Evolutionary conservation across 805 yeast genomes (phyloP), one percentile per base, ranked within the genome.

Genomic region (Ogataea chonburiensis): DNA sequence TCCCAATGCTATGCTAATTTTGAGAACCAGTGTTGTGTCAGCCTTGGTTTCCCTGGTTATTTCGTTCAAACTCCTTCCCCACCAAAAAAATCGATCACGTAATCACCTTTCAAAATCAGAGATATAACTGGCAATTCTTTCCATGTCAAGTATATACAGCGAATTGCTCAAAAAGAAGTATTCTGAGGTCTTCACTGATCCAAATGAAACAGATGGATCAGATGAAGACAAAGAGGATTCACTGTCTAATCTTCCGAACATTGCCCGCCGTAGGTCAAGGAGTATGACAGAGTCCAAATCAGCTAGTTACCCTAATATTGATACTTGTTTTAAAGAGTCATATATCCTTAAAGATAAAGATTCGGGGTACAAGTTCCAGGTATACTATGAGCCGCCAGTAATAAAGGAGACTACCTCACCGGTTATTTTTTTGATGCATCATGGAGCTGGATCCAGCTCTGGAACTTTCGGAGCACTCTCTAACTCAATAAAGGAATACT

Each of bases 361-460:
- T 0, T 21, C 54, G 1, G 62, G 63, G 0, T 58, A 61, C 24
- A 29, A 40, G 5, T 75, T 79, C 53, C 74, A 79, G 40, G 73
- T 78, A 0, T 85, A 79, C 55, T 84, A 68, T 47, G 66, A 75
- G 0, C 89, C 95, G 0, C 23, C 36, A 7, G 24, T 13, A 5
- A 22, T 28, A 6, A 36, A 48, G 0, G 42, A 50, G 1, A 50
- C 53, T 0, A n/a, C 9, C 3, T 55, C 67, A 0, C 87, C 94
- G 4, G 54, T 63, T 0, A 50, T 87, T 1, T 78, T 85, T 48
- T 63, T 93, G 2, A 78, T 80, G 47, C 93, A 86, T 46, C 99
- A 93, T 59, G 99, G 99, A 2, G 97, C 96, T 1, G 98, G 98
- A 0, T 88, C 97, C 0, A 75, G 86, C 2, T 87, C 83, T 0